These are phyloP conservation scores for Solanum hybrid DNA, from an alignment of 305 asterid species.

Conservation along the genomic window DNA sequence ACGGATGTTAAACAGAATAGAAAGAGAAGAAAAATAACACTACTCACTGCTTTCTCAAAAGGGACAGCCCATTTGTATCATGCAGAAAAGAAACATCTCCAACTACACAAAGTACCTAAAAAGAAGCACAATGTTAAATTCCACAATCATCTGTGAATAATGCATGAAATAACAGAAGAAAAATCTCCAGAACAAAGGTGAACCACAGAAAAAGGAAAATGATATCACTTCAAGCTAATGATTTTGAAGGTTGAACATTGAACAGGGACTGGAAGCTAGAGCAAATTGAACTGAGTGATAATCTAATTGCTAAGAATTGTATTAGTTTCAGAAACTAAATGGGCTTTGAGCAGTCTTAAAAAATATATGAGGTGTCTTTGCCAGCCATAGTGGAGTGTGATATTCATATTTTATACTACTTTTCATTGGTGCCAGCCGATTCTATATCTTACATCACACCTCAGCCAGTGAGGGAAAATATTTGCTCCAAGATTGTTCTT, in stretches of 20 bases:
- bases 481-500: background rate
- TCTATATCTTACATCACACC: background rate
- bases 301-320: background rate
- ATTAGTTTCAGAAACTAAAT: background rate
- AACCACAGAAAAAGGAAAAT: background rate
- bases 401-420: background rate
- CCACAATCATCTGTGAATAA: slow-evolving; percentile 57
- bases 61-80: slow-evolving; percentile 89
- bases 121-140: background rate
- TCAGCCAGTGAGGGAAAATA: background rate
- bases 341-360: background rate
- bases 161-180: background rate
- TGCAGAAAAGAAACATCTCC: slow-evolving; percentile 96
- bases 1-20: background rate
- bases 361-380: background rate
- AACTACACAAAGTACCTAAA: slow-evolving; percentile 71
- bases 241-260: background rate
- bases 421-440: background rate
- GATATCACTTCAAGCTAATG: background rate
- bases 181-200: background rate
- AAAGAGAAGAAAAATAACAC: background rate
- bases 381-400: background rate
- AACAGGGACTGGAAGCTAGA: background rate
- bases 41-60: slow-evolving; percentile 57
- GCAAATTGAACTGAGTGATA: background rate